A percentile compares a stretch with the other conserved stretches of the same genome.
Evolutionary conservation across 2,329 filamentous ascomycete genomes (phyloP).

Genomic region (Lasiodiplodia sp.): DNA sequence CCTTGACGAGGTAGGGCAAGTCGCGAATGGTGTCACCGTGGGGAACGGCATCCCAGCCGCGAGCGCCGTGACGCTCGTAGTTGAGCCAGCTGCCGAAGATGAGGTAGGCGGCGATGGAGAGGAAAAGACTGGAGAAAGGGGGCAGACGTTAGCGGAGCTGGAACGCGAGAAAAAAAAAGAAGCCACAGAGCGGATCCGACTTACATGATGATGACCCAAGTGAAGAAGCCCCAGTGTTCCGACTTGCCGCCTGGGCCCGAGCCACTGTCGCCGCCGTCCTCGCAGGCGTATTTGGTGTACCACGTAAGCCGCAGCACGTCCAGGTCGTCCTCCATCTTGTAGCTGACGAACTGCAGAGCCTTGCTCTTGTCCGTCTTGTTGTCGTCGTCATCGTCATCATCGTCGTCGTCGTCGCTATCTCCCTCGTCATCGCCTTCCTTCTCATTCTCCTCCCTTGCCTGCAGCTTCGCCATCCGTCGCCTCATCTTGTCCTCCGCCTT

Average conservation of each 20-base stretch:
- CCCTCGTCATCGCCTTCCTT: conserved; percentile 32
- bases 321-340: conserved; percentile 65
- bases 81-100: conserved; percentile 99
- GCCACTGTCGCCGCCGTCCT: conserved; percentile 52
- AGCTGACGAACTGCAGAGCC: conserved; percentile 77
- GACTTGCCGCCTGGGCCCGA: conserved; percentile 49
- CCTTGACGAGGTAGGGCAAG: conserved; percentile 88
- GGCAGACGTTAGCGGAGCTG: background rate
- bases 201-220: conserved; percentile 94
- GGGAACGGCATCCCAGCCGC: conserved; percentile 93
- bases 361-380: conserved; percentile 42
- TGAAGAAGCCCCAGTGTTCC: conserved; percentile 91
- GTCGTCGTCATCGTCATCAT: conserved; percentile 36
- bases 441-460: conserved; percentile 34
- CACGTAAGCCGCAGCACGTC: conserved; percentile 79
- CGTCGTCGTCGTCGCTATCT: conserved; percentile 37
- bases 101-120: conserved; percentile 85
- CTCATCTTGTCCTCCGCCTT: conserved; percentile 42
- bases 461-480: conserved; percentile 35
- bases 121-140: conserved; percentile 71
- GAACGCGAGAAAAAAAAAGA: background rate
- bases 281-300: conserved; percentile 86
- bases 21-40: conserved; percentile 93
- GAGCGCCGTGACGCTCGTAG: conserved; percentile 94
- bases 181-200: conserved; percentile 42